phyloP scores from a whole-genome alignment of 176 grass and related monocot species.

The Eleusine indica region DNA sequence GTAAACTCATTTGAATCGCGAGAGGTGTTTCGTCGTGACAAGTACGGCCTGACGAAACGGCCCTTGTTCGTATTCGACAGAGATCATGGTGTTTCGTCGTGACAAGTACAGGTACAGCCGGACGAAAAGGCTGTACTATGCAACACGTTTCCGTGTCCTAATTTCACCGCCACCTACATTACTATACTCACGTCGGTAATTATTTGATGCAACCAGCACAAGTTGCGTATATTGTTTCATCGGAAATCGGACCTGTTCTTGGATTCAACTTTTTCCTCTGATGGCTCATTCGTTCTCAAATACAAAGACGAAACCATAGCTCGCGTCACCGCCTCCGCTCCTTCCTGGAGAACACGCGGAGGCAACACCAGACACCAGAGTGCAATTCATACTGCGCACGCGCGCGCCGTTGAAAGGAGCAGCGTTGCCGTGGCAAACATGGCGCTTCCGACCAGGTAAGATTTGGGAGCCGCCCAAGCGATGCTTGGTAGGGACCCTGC shows the following conservation, averaged over 20 bases:
- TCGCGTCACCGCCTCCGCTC: neutral
- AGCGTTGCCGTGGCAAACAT: constrained; percentile 1
- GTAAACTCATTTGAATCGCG: neutral
- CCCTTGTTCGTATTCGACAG: neutral
- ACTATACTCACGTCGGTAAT: neutral
- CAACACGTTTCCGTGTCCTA: neutral
- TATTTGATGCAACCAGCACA: neutral
- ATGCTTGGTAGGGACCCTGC: constrained; percentile 18
- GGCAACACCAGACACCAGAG: neutral
- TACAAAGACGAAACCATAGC: neutral
- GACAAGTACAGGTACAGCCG: neutral
- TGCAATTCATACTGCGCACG: neutral
- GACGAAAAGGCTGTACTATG: neutral
- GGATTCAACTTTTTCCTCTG: neutral
- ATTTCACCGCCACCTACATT: neutral
- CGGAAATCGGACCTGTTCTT: neutral
- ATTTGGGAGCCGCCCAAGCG: neutral
- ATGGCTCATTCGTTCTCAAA: neutral
- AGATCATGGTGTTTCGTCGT: neutral
- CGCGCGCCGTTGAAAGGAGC: neutral
- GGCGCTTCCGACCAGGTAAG: neutral
- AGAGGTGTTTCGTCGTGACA: neutral
- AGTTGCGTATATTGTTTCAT: neutral
- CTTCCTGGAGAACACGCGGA: neutral
- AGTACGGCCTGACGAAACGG: neutral